Conservation (phyloP, 2,329 filamentous ascomycete species). For the Cytospora paraplurivora region DNA sequence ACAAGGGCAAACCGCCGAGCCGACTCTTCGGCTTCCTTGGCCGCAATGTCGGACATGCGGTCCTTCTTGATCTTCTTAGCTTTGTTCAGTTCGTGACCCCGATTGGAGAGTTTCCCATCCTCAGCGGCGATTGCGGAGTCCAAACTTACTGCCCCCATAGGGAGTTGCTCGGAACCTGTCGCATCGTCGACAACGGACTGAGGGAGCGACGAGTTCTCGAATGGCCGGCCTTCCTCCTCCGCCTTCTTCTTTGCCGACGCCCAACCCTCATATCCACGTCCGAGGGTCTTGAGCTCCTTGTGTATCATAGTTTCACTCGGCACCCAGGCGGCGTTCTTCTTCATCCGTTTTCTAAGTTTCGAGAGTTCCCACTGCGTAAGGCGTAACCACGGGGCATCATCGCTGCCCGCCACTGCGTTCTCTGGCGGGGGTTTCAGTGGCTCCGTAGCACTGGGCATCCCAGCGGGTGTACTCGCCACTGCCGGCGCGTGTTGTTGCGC, state of each 20-base stretch:
- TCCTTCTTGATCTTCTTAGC: constrained; percentile 75
- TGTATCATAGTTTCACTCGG: constrained; percentile 86
- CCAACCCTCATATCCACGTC: constrained; percentile 66
- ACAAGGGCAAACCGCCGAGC: constrained; percentile 38
- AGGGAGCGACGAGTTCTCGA: constrained; percentile 50
- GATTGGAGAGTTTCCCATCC: constrained; percentile 67
- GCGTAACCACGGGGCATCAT: constrained; percentile 66
- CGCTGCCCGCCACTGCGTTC: constrained; percentile 59
- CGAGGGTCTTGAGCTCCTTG: constrained; percentile 71
- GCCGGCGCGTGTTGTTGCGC: constrained; percentile 31
- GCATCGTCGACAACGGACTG: constrained; percentile 49
- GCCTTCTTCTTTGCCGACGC: constrained; percentile 64
- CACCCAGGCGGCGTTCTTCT: constrained; percentile 86
- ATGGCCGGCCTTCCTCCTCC: constrained; percentile 64
- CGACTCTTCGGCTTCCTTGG: constrained; percentile 57
- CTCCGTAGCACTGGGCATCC: constrained; percentile 31
- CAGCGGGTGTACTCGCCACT: constrained; percentile 2
- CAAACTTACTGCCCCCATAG: constrained; percentile 61
- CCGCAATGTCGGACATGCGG: constrained; percentile 61
- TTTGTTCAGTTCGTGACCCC: constrained; percentile 77
- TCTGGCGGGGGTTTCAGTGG: constrained; percentile 60
- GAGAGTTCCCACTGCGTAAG: constrained; percentile 67
- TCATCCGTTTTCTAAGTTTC: constrained; percentile 79
- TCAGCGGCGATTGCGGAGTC: constrained; percentile 57
- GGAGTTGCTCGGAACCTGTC: constrained; percentile 55